Conservation (phyloP, 139 green algal species). For the Chlamydomonas asymmetrica region DNA sequence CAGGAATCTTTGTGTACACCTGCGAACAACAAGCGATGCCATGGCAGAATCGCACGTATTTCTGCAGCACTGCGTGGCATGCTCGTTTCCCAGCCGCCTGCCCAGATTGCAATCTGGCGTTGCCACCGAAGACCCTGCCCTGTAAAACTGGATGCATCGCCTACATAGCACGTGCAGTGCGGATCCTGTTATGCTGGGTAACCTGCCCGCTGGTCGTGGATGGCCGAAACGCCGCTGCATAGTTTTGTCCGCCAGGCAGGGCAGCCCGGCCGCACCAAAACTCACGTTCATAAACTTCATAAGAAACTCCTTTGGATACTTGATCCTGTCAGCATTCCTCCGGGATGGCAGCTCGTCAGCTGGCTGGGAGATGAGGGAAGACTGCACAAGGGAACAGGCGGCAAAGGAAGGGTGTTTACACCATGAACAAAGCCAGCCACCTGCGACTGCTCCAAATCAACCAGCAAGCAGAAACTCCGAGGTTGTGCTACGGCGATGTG, state of each 20-base stretch:
- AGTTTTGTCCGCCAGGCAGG: no score
- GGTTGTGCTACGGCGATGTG: neutral
- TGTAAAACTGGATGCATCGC: no score
- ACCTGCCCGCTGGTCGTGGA: no score
- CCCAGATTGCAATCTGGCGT: no score
- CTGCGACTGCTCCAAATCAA: neutral
- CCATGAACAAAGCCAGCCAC: neutral
- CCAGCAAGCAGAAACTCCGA: constrained; percentile 3
- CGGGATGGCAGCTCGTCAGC: constrained; percentile 46
- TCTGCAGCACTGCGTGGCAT: no score
- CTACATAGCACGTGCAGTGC: no score
- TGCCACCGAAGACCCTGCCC: no score
- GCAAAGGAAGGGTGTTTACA: neutral
- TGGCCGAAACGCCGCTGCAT: no score
- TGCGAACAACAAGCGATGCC: constrained; percentile 39
- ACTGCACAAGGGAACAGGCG: neutral
- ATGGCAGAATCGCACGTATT: no score
- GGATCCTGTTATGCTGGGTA: no score
- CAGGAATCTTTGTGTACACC: constrained; percentile 59
- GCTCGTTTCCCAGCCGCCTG: no score
- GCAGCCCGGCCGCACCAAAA: neutral
- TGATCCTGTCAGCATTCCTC: constrained; percentile 61
- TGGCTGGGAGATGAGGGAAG: neutral
- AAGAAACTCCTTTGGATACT: constrained; percentile 73
- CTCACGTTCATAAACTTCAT: constrained; percentile 76